Evolutionary conservation across 106 monocot genomes (phyloP).

Genomic region (Dendrobium officinale): DNA sequence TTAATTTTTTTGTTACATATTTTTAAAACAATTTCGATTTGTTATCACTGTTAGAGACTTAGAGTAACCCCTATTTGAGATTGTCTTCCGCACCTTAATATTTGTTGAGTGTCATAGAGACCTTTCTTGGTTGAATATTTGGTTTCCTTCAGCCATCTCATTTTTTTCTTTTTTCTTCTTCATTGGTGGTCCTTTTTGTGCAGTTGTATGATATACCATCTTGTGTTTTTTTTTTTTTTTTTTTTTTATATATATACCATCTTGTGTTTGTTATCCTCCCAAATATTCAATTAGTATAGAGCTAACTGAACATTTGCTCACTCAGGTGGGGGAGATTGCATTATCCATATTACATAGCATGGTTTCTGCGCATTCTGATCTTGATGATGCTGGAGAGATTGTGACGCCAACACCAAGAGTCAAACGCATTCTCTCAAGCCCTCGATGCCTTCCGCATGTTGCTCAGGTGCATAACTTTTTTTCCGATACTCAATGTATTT

Average conservation of each 20-base stretch:
- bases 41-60: background rate
- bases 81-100: background rate
- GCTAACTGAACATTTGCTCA: background rate
- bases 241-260: too few relatives aligned
- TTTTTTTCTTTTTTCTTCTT: background rate
- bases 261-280: background rate
- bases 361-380: constrained; percentile 97
- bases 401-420: constrained; percentile 98
- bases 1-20: too few relatives aligned
- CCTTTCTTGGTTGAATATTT: background rate
- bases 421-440: constrained; percentile 87
- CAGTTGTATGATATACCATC: background rate
- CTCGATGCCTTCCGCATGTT: constrained; percentile 93
- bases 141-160: background rate
- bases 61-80: background rate
- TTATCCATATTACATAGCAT: constrained; percentile 83
- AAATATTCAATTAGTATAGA: background rate
- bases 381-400: constrained; percentile 99
- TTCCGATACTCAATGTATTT: background rate
- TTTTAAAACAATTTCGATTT: too few relatives aligned
- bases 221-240: too few relatives aligned
- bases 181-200: background rate
- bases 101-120: background rate
- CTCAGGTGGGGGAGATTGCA: constrained; percentile 83
- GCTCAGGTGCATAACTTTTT: constrained; percentile 57